Base-by-base conservation (phyloP, 108 stramenopile species). In the Mayamaea pseudoterrestris region DNA sequence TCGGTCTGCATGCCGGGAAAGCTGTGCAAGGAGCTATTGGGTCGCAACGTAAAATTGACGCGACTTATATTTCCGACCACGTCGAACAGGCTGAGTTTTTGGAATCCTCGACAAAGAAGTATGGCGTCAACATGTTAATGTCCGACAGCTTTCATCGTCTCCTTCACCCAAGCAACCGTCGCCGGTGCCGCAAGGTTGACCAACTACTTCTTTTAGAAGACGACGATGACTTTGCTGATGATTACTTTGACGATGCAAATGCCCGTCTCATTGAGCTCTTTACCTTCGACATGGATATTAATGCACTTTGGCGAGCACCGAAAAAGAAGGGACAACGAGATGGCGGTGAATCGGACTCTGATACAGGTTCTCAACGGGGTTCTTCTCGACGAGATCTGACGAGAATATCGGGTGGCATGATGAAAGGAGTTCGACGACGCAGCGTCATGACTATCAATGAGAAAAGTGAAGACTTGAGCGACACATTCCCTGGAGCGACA, bases 11-110 rank as follows among this genome's bases (percentile, higher is more conserved):
- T 61, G 75, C 84, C 21, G 96, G 93, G 35, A 89, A 78, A 70
- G 96, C 96, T 34, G 83, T 97, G n/a, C 93, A 95, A 58, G 96
- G 96, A 7, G 94, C 93, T 4, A 93, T 97, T 35, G 96, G 96
- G 31, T 82, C 84, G 5, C 72, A 82, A 28, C 62, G 79, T 23
- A 97, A 97, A 50, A 75, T 97, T 35, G 96, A 97, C 62, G 94
- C 93, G 1, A 95, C 93, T 0, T 97, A 95, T 50, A 70, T 97
- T 12, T 75, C 78, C 0, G 86, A 90, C 42, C 76, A 90, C 16
- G 94, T 95, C 18, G 94, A 93, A 35, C 53, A 57, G 41, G 73
- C 91, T 5, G 93, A 95, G 55, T 84, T 72, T 41, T 71, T 93
- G 11, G 90, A 97, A 56, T 79, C 85, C 2, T 71, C 66, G 16